Percentiles rank a stretch among this genome's conserved stretches.
phyloP scores from a whole-genome alignment of 1,284 basidiomycete species.

The Puccinia horiana region DNA sequence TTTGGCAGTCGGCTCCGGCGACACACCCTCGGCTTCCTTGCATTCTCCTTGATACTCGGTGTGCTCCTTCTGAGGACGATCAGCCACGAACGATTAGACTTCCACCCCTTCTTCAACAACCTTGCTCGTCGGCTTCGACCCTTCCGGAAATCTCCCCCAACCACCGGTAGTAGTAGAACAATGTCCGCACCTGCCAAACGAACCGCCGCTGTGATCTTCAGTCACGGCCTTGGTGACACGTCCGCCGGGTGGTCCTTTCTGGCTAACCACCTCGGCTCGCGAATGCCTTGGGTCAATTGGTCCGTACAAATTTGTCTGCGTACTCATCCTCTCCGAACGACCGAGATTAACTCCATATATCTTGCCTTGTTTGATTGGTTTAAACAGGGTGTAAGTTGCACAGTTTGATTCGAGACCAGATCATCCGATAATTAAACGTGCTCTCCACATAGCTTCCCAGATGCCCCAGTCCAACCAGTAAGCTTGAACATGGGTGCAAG shows the following conservation, averaged over 20 bases:
- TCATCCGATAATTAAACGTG: not conserved
- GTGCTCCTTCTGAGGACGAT: not conserved
- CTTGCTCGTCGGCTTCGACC: not conserved
- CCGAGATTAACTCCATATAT: not conserved
- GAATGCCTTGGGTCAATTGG: constrained; percentile 47
- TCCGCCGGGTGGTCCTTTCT: constrained; percentile 39
- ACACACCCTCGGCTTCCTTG: not conserved
- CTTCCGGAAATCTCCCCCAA: not conserved
- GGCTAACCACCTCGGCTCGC: constrained; percentile 20
- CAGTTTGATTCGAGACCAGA: not conserved
- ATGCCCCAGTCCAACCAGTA: constrained; percentile 43
- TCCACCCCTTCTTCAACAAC: not conserved
- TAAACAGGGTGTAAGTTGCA: constrained; percentile 31
- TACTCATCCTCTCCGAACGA: not conserved
- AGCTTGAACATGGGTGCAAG: constrained; percentile 28
- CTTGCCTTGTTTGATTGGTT: not conserved
- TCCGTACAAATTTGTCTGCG: not conserved
- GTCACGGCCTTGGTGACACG: constrained; percentile 45
- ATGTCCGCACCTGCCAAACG: not conserved
- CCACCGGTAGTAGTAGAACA: not conserved
- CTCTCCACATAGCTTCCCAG: constrained; percentile 3
- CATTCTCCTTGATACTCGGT: not conserved
- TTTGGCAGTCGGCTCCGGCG: not conserved
- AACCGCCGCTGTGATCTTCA: constrained; percentile 38
- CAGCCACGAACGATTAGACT: not conserved